Evolutionary conservation across 2,329 filamentous ascomycete genomes (phyloP), one percentile per base, ranked within the genome.

Genomic region (Phialocephala sp.): DNA sequence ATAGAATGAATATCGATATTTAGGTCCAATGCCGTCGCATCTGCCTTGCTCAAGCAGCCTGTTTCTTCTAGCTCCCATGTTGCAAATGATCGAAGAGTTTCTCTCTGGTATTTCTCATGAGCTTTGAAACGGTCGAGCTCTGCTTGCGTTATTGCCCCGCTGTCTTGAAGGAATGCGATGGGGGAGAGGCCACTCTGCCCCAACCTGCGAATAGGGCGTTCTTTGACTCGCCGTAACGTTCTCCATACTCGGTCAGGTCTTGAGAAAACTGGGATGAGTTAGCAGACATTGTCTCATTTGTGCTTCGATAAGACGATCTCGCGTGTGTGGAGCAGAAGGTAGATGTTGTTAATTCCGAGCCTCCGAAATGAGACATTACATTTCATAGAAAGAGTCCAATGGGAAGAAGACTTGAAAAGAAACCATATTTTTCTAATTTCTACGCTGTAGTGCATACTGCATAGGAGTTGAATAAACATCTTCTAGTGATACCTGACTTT

Each of bases 1-100:
- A 32, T 14, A 6, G 11, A 5, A 35, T 54, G 50, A n/a, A 54
- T 54, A 1, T 14, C 24, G 24, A 27, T 14, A 18, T 54, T 18
- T 4, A 54, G 18, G 32, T 54, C 50, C 14, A 22, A 27, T 2
- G 22, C 2, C n/a, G 15, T 54, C 18, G 50, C 24, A 35, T 54
- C 50, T 54, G 50, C 50, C 5, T 50, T 22, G 11, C 15, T 32
- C 24, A 32, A 32, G 14, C 50, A 54, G 11, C 50, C 50, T 6
- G 50, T 15, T n/a, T 54, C 50, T 54, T 54, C 50, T 35, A 54
- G 22, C 22, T 54, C 50, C 50, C 50, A 54, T 4, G 50, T 54
- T n/a, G 24, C 24, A n/a, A 54, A 54, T 27, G 50, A 15, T 9
- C 27, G 50, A 18, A 54, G 24, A 32, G 5, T 54, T 1, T 12